Evolutionary conservation across 495 filamentous ascomycete species (phyloP).

Genomic region (Pseudomonodictys pantanalensis): DNA sequence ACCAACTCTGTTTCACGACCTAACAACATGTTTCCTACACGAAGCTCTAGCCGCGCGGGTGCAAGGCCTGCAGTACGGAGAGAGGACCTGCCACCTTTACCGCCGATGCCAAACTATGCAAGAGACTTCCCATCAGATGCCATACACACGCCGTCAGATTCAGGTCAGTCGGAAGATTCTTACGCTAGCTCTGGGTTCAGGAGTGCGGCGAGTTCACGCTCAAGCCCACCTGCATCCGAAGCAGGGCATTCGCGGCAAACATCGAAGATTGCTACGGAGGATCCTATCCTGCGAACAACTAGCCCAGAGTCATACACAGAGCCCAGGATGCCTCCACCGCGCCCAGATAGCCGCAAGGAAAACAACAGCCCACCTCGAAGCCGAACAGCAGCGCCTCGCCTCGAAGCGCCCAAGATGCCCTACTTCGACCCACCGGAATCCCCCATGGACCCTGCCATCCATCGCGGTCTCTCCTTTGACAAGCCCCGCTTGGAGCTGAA

Average conservation of each 20-base stretch:
- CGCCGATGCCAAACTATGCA: conserved; percentile 52
- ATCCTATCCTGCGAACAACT: conserved; percentile 12
- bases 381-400: neutral
- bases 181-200: conserved; percentile 56
- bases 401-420: neutral
- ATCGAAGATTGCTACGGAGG: conserved; percentile 18
- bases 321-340: neutral
- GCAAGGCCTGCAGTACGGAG: conserved; percentile 11
- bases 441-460: conserved; percentile 58
- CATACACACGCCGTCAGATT: conserved; percentile 63
- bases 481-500: conserved; percentile 30
- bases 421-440: conserved; percentile 47
- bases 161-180: conserved; percentile 67
- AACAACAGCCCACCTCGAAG: neutral
- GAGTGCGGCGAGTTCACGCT: conserved; percentile 65
- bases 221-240: conserved; percentile 53
- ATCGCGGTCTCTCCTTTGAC: conserved; percentile 43
- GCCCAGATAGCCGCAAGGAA: neutral
- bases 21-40: conserved; percentile 13
- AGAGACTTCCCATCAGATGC: conserved; percentile 46
- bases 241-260: conserved; percentile 22
- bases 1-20: neutral
- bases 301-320: conserved; percentile 18
- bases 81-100: conserved; percentile 36
- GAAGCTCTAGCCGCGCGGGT: conserved; percentile 17